phyloP scores from a whole-genome alignment of 1,284 basidiomycete genomes.

The Cryptococcus sp. region DNA sequence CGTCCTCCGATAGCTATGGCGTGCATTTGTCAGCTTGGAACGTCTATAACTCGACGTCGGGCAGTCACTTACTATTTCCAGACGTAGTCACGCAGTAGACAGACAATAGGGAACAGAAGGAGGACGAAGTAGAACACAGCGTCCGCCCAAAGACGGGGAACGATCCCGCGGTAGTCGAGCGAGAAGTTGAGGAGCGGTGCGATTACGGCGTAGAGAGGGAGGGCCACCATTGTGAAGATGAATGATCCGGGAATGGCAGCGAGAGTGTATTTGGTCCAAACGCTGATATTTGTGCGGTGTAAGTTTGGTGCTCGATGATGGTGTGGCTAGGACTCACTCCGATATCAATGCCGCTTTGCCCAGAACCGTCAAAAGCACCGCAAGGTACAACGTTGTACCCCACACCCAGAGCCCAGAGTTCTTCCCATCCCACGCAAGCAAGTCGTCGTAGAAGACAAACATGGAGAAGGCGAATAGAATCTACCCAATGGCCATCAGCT shows the following conservation, averaged over 20 bases:
- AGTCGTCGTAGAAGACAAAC: constrained; percentile 85
- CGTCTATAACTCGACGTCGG: not conserved
- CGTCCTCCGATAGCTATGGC: constrained; percentile 77
- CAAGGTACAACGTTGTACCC: constrained; percentile 92
- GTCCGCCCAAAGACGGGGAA: constrained; percentile 81
- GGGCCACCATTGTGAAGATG: constrained; percentile 86
- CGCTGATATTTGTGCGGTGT: constrained; percentile 52
- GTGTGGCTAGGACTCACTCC: constrained; percentile 62
- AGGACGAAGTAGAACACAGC: constrained; percentile 86
- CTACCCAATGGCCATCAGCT: constrained; percentile 48
- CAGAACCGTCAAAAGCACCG: constrained; percentile 88
- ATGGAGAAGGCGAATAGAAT: constrained; percentile 83
- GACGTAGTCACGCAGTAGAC: constrained; percentile 82
- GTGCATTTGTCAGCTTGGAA: not conserved
- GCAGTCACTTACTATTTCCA: constrained; percentile 94
- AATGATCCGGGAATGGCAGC: constrained; percentile 97
- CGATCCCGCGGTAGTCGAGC: constrained; percentile 81
- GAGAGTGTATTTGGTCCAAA: constrained; percentile 99
- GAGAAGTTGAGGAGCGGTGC: constrained; percentile 84
- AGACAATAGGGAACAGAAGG: constrained; percentile 80
- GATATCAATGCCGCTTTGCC: constrained; percentile 97
- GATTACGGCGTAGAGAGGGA: constrained; percentile 84
- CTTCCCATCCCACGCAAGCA: constrained; percentile 73
- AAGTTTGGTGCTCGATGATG: not conserved
- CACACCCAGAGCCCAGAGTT: constrained; percentile 96